phyloP scores from a whole-genome alignment of 2,329 filamentous ascomycete species.

The Capronia coronata region DNA sequence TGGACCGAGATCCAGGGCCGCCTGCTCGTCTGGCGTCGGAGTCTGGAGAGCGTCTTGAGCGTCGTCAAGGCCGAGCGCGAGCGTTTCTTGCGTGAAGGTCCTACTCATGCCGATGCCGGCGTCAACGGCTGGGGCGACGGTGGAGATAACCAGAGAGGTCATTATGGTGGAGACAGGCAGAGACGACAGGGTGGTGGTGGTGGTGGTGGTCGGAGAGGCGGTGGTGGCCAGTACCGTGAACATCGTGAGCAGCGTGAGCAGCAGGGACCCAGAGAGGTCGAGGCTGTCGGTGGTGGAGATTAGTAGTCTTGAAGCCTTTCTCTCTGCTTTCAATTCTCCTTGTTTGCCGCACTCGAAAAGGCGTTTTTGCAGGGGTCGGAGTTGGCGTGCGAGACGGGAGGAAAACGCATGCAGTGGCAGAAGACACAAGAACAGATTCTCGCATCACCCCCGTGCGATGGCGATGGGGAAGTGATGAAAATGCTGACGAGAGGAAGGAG shows the following conservation, averaged over 20 bases:
- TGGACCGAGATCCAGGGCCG: conserved; percentile 91
- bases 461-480: too few relatives aligned
- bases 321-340: neutral
- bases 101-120: conserved; percentile 19
- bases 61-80: conserved; percentile 76
- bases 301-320: conserved; percentile 17
- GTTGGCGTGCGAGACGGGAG: too few relatives aligned
- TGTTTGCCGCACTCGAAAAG: neutral
- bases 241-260: conserved; percentile 27
- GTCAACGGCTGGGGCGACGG: conserved; percentile 9
- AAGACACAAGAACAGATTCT: too few relatives aligned
- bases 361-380: neutral
- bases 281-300: conserved; percentile 32
- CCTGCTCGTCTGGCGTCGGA: conserved; percentile 84
- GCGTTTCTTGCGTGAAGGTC: conserved; percentile 63
- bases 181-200: conserved; percentile 29
- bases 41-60: conserved; percentile 67
- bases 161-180: conserved; percentile 14
- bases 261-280: conserved; percentile 34
- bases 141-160: conserved; percentile 8
- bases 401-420: too few relatives aligned
- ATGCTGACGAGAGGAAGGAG: too few relatives aligned
- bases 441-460: too few relatives aligned
- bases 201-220: conserved; percentile 27
- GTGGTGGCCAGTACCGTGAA: conserved; percentile 30